Evolutionary conservation across 257 asterid species (phyloP), one percentile per base, ranked within the genome.

Genomic region (Vinca minor): DNA sequence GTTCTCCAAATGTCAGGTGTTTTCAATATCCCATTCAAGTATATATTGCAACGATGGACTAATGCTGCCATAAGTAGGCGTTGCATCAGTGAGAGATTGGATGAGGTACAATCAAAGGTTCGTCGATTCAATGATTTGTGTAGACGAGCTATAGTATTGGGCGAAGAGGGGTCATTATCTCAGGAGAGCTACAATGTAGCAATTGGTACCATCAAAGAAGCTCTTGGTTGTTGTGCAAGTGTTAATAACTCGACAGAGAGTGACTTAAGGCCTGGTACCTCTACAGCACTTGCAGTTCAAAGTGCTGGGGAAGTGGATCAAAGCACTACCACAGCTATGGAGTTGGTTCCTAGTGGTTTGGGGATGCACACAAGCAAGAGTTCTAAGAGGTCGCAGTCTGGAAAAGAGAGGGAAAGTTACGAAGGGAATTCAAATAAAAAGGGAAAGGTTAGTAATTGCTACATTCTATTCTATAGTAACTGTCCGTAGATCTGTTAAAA

Each of bases 1-100:
- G 94, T 91, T 68, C 96, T 91, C 73, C 98, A 91, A 83, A 91
- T 91, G 98, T 86, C 94, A 21, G 98, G 98, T 42, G 83, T 91
- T 63, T 91, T 84, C 71, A 87, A 73, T 59, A 76, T 88, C 57
- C 98, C 98, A 14, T 76, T 75, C 60, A 86, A 76, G 71, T 91
- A 86, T 73, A 77, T 86, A 69, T 75, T 86, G 76, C 89, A 91
- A 75, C 71, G 98, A 69, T 91, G 98, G 98, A 88, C 95, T 38
- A 91, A 91, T 82, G 90, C 81, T 67, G 96, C 98, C 69, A 81
- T 80, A 25, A 88, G 94, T 69, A 83, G 75, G 82, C 79, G 68
- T 31, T 76, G 88, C 48, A 79, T 88, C 36, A 79, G 77, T 26
- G 90, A 83, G 63, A 84, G 81, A 53, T 68, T 88, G 80, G 95